These are phyloP conservation scores for Wickerhamomyces kurtzmanii DNA, from an alignment of 805 yeast genomes.

Conservation along the genomic window DNA sequence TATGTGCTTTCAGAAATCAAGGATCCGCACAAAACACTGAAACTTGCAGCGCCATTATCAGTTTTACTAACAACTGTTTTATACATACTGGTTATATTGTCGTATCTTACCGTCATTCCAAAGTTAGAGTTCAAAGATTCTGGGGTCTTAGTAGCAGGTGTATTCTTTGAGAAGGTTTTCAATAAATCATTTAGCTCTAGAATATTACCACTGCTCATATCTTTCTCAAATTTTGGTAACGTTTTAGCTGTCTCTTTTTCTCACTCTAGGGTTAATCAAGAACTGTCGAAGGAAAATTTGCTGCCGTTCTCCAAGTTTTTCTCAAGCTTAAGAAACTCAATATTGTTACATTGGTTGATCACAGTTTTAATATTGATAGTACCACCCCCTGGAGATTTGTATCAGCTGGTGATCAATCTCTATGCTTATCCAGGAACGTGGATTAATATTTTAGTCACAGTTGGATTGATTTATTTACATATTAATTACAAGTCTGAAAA, in stretches of 20 bases:
- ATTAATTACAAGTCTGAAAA: constrained; percentile 23
- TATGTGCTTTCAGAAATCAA: constrained; percentile 49
- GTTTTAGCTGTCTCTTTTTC: constrained; percentile 57
- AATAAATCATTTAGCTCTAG: constrained; percentile 42
- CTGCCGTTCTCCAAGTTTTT: constrained; percentile 41
- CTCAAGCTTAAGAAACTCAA: constrained; percentile 32
- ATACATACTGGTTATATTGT: constrained; percentile 46
- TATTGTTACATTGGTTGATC: constrained; percentile 44
- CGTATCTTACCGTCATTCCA: constrained; percentile 38
- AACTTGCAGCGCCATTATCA: constrained; percentile 53
- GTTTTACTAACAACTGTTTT: constrained; percentile 40
- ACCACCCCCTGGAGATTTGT: constrained; percentile 58
- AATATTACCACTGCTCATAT: constrained; percentile 45
- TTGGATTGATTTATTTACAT: constrained; percentile 45
- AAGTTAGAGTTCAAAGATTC: constrained; percentile 36
- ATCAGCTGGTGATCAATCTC: constrained; percentile 52
- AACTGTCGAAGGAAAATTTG: constrained; percentile 37
- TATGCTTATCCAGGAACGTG: constrained; percentile 58
- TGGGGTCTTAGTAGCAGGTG: constrained; percentile 58
- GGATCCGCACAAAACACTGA: constrained; percentile 45
- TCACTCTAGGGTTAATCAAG: constrained; percentile 48
- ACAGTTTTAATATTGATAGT: constrained; percentile 41
- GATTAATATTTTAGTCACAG: constrained; percentile 41
- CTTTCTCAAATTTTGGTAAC: constrained; percentile 54
- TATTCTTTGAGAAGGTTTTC: constrained; percentile 46